Evolutionary conservation across 352 stramenopile genomes (phyloP).

Genomic region (Phytopythium mirpurense): DNA sequence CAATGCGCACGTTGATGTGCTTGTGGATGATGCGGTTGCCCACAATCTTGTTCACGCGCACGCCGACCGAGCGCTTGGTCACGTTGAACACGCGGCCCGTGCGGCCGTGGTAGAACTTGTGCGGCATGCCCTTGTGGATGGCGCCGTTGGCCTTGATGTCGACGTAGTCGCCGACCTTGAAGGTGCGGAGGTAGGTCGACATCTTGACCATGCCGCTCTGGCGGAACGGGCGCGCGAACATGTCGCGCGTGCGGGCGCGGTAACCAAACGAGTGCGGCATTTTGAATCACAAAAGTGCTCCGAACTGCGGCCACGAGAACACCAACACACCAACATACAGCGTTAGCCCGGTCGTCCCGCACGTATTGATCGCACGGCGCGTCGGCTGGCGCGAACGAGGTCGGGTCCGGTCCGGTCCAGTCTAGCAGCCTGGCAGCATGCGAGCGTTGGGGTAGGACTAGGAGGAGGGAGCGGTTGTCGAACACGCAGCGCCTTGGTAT

Average conservation of each 20-base stretch:
- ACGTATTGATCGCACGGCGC: neutral
- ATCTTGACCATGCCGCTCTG: constrained; percentile 95
- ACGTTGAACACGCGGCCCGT: constrained; percentile 99
- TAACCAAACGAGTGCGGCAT: constrained; percentile 99
- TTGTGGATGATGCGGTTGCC: constrained; percentile 99
- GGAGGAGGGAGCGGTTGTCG: too few species aligned
- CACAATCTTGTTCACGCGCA: constrained; percentile 99
- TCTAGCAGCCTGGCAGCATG: too few species aligned
- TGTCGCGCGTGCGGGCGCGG: constrained; percentile 98
- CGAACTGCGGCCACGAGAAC: constrained; percentile 19
- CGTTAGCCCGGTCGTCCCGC: neutral
- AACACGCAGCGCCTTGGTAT: too few species aligned
- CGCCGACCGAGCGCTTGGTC: constrained; percentile 97
- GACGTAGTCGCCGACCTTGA: constrained; percentile 99
- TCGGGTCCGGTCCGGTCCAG: too few species aligned
- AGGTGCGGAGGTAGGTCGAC: constrained; percentile 97
- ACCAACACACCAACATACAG: neutral
- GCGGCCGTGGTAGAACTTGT: constrained; percentile 99
- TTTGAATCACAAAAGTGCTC: constrained; percentile 32
- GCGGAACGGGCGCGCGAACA: constrained; percentile 99
- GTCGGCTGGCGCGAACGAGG: too few species aligned
- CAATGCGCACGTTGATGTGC: constrained; percentile 99
- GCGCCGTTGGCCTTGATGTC: constrained; percentile 99
- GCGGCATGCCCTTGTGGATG: constrained; percentile 99
- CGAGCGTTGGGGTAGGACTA: too few species aligned